Base-by-base conservation (phyloP, 106 monocot species). In the Platanthera guangdongensis region DNA sequence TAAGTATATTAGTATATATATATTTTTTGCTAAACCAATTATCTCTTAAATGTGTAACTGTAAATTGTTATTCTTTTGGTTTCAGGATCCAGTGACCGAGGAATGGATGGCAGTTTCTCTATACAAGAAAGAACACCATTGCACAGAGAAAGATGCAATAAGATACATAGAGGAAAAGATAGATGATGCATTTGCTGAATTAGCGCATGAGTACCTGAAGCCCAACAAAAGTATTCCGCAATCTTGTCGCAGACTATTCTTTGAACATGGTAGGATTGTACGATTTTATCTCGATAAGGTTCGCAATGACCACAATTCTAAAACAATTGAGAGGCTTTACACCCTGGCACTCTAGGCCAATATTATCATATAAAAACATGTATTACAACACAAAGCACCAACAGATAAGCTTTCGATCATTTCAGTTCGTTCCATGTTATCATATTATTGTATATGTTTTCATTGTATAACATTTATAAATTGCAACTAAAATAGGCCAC, bases 251-350 rank as follows among this genome's bases (percentile, higher is more conserved):
- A 81, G 85, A 49, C 67, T 85, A 18, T 75, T 81, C 65, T 78
- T 85, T 39, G 85, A 85, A 52, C 85, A 85, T 79, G 78, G 72
- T 45, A 79, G 83, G 75, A 46, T 83, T 8, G 25, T 45, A 55
- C 74, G 75, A 18, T 78, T 74, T 72, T 83, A 75, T 45, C 78
- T 74, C 10, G 53, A 14, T 10, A 28, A 71, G 32, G 16, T n/a
- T 14, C 12, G 57, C 32, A 64, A 46, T 45, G 47, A 18, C 46
- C 46, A 13, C 8, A 32, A 47, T 10, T 18, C n/a, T 8, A 8
- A 62, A 12, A 7, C n/a, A 47, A 76, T 76, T 60, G 76, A 76
- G 7, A 59, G 18, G 3, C 11, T 76, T 16, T 60, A 47, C 48
- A 46, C 76, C 59, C 47, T 46, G 46, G 28, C 47, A 46, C 52